Conservation (phyloP, 2,329 filamentous ascomycete genomes). For the Tolypocladium ophioglossoides region DNA sequence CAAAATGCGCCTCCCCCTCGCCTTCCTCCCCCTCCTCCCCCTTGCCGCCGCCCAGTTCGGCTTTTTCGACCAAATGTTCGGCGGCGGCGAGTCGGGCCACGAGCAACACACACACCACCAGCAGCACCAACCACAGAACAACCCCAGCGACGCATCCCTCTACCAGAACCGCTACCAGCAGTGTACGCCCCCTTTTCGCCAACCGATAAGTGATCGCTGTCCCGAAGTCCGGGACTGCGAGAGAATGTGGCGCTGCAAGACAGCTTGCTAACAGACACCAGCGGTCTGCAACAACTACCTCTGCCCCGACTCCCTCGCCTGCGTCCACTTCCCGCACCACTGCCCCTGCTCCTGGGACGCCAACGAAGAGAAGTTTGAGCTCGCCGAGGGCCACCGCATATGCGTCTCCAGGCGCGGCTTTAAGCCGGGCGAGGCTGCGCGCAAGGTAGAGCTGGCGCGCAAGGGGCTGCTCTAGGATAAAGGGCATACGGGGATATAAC, state of each 20-base stretch:
- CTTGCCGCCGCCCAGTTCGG: conserved; percentile 68
- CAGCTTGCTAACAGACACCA: conserved; percentile 18
- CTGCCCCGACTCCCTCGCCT: conserved; percentile 87
- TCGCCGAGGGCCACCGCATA: conserved; percentile 59
- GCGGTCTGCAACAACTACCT: conserved; percentile 90
- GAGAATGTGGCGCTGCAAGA: background rate
- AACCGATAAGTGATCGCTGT: background rate
- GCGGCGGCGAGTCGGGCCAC: conserved; percentile 38
- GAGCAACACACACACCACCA: conserved; percentile 32
- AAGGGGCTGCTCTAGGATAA: conserved; percentile 58
- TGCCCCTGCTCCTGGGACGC: conserved; percentile 81
- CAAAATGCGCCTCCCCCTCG: conserved; percentile 23
- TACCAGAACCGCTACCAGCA: conserved; percentile 63
- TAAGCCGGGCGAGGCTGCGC: conserved; percentile 56
- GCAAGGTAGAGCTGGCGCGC: conserved; percentile 70
- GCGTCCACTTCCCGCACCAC: conserved; percentile 93
- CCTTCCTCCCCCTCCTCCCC: conserved; percentile 49
- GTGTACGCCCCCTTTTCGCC: conserved; percentile 33
- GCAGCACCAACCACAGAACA: conserved; percentile 50
- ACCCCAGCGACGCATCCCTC: conserved; percentile 70
- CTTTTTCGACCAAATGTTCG: conserved; percentile 98
- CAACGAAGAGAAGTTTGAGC: conserved; percentile 68
- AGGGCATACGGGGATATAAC: background rate
- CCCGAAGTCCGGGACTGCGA: background rate
- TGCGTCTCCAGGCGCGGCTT: conserved; percentile 70